Percentiles rank a stretch among this genome's conserved stretches.
phyloP scores from a whole-genome alignment of 164 flowering plant genomes.

The Kalanchoe fedtschenkoi region DNA sequence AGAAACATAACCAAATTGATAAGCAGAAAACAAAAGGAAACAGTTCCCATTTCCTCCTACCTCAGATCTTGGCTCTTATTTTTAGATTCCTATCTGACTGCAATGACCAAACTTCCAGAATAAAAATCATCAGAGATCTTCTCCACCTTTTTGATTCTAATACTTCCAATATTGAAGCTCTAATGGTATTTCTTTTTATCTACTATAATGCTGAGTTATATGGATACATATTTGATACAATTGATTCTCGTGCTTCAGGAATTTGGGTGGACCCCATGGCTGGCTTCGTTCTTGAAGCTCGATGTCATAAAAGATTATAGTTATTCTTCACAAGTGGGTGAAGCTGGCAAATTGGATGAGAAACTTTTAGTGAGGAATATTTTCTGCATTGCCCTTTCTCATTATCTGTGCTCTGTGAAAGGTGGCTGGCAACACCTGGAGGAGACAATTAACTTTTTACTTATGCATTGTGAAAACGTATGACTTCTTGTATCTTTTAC shows the following conservation, averaged over 20 bases:
- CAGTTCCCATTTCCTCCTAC: slow-evolving; percentile 70
- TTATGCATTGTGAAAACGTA: slow-evolving; percentile 55
- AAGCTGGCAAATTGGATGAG: slow-evolving; percentile 35
- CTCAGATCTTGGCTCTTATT: slow-evolving; percentile 74
- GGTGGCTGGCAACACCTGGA: slow-evolving; percentile 99
- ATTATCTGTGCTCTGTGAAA: slow-evolving; percentile 61
- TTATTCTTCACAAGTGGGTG: slow-evolving; percentile 15
- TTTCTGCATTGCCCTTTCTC: slow-evolving; percentile 69
- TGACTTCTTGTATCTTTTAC: slow-evolving; percentile 1
- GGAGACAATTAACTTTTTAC: slow-evolving; percentile 75
- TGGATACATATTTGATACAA: background rate
- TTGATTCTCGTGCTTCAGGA: slow-evolving; percentile 36
- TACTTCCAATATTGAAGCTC: slow-evolving; percentile 78
- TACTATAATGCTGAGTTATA: background rate
- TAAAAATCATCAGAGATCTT: slow-evolving; percentile 64
- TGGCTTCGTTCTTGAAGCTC: slow-evolving; percentile 49
- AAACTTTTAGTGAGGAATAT: slow-evolving; percentile 43
- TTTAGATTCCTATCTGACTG: slow-evolving; percentile 71
- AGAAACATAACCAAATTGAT: slow-evolving; percentile 57
- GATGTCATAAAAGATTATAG: slow-evolving; percentile 54
- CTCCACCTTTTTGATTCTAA: slow-evolving; percentile 91
- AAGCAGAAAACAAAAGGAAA: slow-evolving; percentile 47
- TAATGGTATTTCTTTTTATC: slow-evolving; percentile 48
- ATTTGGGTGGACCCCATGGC: slow-evolving; percentile 91
- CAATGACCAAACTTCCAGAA: slow-evolving; percentile 38